Conservation (phyloP, 2,329 filamentous ascomycete species). For the Epichloe glyceriae region DNA sequence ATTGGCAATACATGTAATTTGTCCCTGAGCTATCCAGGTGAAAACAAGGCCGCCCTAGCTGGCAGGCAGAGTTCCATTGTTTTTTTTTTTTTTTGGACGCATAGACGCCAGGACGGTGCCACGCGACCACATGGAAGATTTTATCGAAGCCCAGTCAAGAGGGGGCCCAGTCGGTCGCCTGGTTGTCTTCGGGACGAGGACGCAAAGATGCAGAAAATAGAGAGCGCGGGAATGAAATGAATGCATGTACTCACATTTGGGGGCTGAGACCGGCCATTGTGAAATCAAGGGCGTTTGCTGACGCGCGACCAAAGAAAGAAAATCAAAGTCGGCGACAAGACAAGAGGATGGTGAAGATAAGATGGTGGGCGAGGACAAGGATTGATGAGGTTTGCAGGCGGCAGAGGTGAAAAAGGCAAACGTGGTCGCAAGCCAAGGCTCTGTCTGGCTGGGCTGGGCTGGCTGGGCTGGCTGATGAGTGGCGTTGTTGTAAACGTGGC, state of each 20-base stretch:
- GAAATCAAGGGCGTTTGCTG: constrained; percentile 5
- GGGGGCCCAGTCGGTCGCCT: neutral
- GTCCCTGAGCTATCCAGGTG: neutral
- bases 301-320: constrained; percentile 1
- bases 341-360: neutral
- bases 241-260: constrained; percentile 42
- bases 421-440: constrained; percentile 1
- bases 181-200: neutral
- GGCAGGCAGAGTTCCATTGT: neutral
- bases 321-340: neutral
- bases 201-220: neutral
- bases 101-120: neutral
- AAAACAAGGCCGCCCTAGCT: neutral
- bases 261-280: constrained; percentile 50
- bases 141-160: neutral
- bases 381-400: neutral
- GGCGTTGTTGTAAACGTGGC: neutral
- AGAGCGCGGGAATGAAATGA: neutral
- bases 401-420: neutral
- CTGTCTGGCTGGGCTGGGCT: neutral
- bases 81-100: neutral
- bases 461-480: neutral
- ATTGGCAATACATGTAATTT: neutral
- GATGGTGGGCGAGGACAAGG: neutral
- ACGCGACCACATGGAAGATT: neutral